Evolutionary conservation across 208 protist genomes (phyloP).

Genomic region (Acanthamoeba castellanii): DNA sequence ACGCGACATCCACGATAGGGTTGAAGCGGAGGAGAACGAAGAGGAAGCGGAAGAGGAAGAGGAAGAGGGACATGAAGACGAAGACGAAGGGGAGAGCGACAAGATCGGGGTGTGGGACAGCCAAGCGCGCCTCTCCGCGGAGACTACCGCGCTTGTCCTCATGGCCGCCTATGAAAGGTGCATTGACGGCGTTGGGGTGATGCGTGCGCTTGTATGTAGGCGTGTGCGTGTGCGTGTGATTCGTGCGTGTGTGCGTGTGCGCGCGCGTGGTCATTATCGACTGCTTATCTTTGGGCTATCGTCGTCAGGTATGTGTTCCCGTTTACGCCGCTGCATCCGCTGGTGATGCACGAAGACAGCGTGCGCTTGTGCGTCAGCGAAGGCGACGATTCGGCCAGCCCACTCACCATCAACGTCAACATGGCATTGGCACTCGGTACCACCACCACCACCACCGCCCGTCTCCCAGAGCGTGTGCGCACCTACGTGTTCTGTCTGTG

Average conservation of each 20-base stretch:
- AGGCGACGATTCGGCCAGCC: neutral
- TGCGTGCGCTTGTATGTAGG: no score
- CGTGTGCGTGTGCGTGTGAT: neutral
- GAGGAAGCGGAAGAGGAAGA: neutral
- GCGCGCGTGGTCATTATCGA: no score
- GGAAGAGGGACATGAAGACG: neutral
- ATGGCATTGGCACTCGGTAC: neutral
- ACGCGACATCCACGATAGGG: neutral
- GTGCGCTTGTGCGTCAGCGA: neutral
- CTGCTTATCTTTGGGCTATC: no score
- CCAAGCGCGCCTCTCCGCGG: neutral
- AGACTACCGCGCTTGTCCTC: neutral
- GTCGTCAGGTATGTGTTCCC: neutral
- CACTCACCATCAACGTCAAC: conserved; percentile 4
- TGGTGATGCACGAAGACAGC: conserved; percentile 21
- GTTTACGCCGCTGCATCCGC: neutral
- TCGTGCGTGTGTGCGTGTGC: neutral
- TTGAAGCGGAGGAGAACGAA: no score
- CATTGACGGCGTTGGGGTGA: no score
- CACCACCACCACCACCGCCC: neutral
- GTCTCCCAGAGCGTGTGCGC: neutral
- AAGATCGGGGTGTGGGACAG: neutral
- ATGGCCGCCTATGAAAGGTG: neutral
- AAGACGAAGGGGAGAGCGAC: neutral
- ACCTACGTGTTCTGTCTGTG: neutral